Percentiles rank a stretch among this genome's conserved stretches.
phyloP scores from a whole-genome alignment of 2,329 filamentous ascomycete species.

The Neurospora crassa region DNA sequence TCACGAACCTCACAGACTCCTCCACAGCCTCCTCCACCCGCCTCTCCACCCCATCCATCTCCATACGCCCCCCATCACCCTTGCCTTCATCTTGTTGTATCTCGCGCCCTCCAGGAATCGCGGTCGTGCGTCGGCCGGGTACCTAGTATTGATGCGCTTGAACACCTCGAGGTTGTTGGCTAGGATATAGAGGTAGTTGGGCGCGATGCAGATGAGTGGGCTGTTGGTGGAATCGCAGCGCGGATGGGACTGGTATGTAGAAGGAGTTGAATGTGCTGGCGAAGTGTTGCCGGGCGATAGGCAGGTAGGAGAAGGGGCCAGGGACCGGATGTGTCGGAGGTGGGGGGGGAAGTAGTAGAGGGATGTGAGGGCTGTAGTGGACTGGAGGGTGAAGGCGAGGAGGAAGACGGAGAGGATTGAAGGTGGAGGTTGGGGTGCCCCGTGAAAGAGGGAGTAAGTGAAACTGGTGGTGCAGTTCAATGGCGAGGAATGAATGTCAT shows the following conservation, averaged over 20 bases:
- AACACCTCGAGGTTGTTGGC: constrained; percentile 19
- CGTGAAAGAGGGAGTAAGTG: background rate
- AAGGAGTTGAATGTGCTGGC: constrained; percentile 15
- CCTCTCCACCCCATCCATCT: constrained; percentile 30
- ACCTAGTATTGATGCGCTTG: constrained; percentile 11
- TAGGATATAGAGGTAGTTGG: constrained; percentile 16
- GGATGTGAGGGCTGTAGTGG: background rate
- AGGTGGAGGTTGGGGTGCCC: background rate
- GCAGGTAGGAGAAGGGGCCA: constrained; percentile 2
- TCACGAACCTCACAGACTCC: constrained; percentile 32
- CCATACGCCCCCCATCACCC: constrained; percentile 30
- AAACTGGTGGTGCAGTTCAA: background rate
- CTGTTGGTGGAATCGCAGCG: constrained; percentile 12
- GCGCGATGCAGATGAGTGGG: constrained; percentile 21
- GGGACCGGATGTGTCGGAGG: background rate
- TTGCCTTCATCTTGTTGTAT: constrained; percentile 32
- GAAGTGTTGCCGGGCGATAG: background rate
- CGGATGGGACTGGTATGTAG: constrained; percentile 13
- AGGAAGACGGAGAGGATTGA: background rate
- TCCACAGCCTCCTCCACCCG: constrained; percentile 35
- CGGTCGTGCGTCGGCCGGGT: constrained; percentile 13
- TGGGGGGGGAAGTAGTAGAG: background rate
- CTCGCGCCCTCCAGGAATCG: constrained; percentile 28
- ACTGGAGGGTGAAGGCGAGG: background rate
- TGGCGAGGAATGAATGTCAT: too few species aligned